Evolutionary conservation across 2,329 filamentous ascomycete species (phyloP).

Genomic region (Sporothrix curviconia): DNA sequence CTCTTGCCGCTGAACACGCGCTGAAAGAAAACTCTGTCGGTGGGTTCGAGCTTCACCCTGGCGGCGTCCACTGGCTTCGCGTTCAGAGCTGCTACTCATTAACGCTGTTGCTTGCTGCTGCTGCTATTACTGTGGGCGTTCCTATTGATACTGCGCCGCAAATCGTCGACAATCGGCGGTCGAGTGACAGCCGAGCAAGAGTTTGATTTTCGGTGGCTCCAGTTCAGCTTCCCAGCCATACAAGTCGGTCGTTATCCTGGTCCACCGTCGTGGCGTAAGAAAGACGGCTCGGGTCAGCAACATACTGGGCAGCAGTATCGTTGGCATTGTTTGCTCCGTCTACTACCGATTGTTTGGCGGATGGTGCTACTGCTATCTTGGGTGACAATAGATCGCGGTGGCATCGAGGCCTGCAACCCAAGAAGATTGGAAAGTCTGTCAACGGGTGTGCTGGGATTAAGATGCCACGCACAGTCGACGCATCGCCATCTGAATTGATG

Average conservation of each 20-base stretch:
- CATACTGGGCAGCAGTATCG: not conserved
- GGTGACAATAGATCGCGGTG: not conserved
- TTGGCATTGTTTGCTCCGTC: not conserved
- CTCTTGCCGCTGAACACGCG: slow-evolving; percentile 31
- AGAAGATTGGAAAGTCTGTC: slow-evolving; percentile 34
- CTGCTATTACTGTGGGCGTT: slow-evolving; percentile 1
- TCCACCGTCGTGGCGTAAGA: slow-evolving; percentile 20
- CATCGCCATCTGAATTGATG: slow-evolving; percentile 8
- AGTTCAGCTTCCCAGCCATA: slow-evolving; percentile 52
- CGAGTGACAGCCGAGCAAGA: not conserved
- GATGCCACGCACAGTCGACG: slow-evolving; percentile 11
- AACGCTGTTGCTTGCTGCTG: slow-evolving; percentile 2
- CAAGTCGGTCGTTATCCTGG: slow-evolving; percentile 32
- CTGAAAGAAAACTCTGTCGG: slow-evolving; percentile 33
- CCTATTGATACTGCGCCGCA: slow-evolving; percentile 12
- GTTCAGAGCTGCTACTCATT: slow-evolving; percentile 22
- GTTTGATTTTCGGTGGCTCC: slow-evolving; percentile 26
- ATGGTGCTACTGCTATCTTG: not conserved
- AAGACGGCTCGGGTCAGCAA: not conserved
- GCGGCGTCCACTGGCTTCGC: slow-evolving; percentile 4
- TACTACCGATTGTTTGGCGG: not conserved
- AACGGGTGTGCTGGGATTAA: slow-evolving; percentile 17
- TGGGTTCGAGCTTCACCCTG: slow-evolving; percentile 21
- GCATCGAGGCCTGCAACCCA: slow-evolving; percentile 3
- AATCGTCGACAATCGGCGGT: slow-evolving; percentile 5